phyloP scores from a whole-genome alignment of 441 rosid species.

The Daphne laureola region DNA sequence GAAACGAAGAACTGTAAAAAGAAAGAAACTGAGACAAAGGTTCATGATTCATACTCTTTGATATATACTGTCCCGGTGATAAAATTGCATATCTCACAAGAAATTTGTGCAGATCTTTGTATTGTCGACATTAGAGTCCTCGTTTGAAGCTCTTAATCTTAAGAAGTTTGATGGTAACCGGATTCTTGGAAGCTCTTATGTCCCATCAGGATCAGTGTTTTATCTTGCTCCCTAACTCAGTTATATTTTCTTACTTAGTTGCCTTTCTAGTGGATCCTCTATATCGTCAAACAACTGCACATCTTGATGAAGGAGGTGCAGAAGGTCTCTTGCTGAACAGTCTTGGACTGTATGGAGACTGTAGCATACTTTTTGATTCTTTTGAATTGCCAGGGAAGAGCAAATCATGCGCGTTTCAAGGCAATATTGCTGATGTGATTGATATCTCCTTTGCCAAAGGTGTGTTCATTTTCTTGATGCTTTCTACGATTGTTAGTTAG shows the following conservation, averaged over 20 bases:
- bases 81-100: not conserved
- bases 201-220: not conserved
- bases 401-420: conserved; percentile 9
- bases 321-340: conserved; percentile 27
- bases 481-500: no score
- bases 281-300: conserved; percentile 29
- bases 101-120: conserved; percentile 19
- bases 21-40: conserved; percentile 22
- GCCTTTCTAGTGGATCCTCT: conserved; percentile 30
- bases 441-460: conserved; percentile 28
- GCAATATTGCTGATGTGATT: conserved; percentile 12
- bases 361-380: conserved; percentile 29
- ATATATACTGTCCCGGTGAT: no score
- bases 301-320: conserved; percentile 31
- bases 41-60: conserved; percentile 14
- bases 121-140: conserved; percentile 22
- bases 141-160: conserved; percentile 26
- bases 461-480: conserved; percentile 1
- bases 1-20: conserved; percentile 12
- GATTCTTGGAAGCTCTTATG: not conserved
- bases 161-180: conserved; percentile 28
- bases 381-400: conserved; percentile 25
- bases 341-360: conserved; percentile 27
- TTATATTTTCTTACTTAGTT: conserved; percentile 13
- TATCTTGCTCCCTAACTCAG: not conserved